Evolutionary conservation across 2,329 filamentous ascomycete genomes (phyloP).

Genomic region (Microthyrium microscopicum): DNA sequence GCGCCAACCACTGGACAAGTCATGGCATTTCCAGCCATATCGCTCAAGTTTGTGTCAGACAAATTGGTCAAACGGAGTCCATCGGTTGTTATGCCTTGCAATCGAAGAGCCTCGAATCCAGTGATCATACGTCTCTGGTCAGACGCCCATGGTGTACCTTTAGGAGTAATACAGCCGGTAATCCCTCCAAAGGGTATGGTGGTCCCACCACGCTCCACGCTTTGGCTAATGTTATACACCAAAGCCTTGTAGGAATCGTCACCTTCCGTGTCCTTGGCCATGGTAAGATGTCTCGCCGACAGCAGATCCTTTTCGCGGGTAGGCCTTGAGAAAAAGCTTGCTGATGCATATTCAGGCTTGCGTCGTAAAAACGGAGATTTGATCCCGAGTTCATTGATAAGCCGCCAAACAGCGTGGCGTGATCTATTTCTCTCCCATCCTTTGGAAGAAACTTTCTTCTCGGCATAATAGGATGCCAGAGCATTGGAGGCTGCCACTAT

Average conservation of each 20-base stretch:
- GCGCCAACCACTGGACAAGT: conserved; percentile 53
- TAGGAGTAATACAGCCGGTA: conserved; percentile 51
- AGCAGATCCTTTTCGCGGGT: conserved; percentile 47
- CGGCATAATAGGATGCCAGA: too few relatives aligned
- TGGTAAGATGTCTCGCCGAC: conserved; percentile 47
- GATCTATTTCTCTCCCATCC: too few relatives aligned
- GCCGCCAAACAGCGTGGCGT: too few relatives aligned
- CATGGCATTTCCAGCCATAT: conserved; percentile 71
- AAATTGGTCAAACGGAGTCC: conserved; percentile 48
- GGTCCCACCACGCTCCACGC: conserved; percentile 45
- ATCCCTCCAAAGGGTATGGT: too few relatives aligned
- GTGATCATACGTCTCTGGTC: conserved; percentile 42
- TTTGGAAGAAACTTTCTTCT: too few relatives aligned
- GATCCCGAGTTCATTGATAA: too few relatives aligned
- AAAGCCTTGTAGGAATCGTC: conserved; percentile 41
- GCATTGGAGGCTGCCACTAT: too few relatives aligned
- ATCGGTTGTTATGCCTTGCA: conserved; percentile 54
- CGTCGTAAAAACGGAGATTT: not conserved
- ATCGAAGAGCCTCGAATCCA: conserved; percentile 43
- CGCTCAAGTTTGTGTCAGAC: conserved; percentile 38
- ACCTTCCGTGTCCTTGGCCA: conserved; percentile 26
- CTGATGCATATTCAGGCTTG: conserved; percentile 25
- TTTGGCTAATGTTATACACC: conserved; percentile 53
- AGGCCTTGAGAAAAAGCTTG: conserved; percentile 30
- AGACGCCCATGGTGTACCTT: conserved; percentile 43